Conservation (phyloP, 2,329 filamentous ascomycete genomes). For the Neodidymelliopsis sp. region DNA sequence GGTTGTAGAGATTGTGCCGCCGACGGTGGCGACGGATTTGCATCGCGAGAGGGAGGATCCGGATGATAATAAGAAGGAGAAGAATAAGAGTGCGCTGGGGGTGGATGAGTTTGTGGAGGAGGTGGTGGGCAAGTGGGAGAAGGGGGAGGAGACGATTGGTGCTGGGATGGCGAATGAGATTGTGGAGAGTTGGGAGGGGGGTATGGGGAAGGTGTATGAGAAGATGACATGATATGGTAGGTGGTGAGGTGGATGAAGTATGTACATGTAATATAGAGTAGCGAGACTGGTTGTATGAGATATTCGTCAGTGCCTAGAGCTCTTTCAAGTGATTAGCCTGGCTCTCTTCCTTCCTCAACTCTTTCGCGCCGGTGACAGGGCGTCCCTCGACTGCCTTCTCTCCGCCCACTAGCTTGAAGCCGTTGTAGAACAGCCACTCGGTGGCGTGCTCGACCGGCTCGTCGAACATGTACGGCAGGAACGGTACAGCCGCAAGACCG, state of each 20-base stretch:
- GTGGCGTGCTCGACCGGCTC: constrained; percentile 91
- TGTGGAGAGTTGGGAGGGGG: constrained; percentile 54
- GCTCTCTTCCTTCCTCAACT: constrained; percentile 45
- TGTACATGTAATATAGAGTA: background rate
- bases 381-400: constrained; percentile 60
- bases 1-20: constrained; percentile 65
- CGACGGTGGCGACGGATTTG: constrained; percentile 62
- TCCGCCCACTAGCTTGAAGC: constrained; percentile 76
- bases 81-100: constrained; percentile 58
- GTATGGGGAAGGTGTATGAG: constrained; percentile 48
- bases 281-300: background rate
- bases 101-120: constrained; percentile 64
- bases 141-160: constrained; percentile 58
- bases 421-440: constrained; percentile 88
- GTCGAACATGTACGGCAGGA: constrained; percentile 85
- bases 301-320: constrained; percentile 31
- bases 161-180: constrained; percentile 55
- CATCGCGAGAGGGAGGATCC: constrained; percentile 64
- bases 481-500: constrained; percentile 73
- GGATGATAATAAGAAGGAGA: constrained; percentile 66
- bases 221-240: constrained; percentile 20
- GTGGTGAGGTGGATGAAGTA: background rate
- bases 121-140: constrained; percentile 55
- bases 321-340: constrained; percentile 49
- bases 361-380: constrained; percentile 49